These are phyloP conservation scores for Pelagophyceae sp. DNA, from an alignment of 352 stramenopile genomes.

Conservation along the genomic window DNA sequence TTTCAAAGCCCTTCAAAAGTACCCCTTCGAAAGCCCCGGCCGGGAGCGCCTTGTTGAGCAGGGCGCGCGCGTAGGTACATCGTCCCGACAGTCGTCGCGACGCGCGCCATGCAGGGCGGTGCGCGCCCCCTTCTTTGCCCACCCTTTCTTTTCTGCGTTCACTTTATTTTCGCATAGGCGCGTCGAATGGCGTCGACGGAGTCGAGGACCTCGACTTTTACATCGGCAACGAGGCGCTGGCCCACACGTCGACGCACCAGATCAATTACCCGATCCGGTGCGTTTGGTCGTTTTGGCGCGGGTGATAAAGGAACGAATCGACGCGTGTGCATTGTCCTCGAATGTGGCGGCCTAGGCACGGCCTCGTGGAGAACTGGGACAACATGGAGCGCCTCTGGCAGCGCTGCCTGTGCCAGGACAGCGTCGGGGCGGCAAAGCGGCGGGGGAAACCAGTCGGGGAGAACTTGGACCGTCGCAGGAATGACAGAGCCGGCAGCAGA, in stretches of 20 bases:
- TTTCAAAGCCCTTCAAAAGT: background rate
- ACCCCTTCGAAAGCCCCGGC: too few species aligned
- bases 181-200: slow-evolving; percentile 12
- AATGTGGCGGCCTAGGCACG: slow-evolving; percentile 48
- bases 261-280: slow-evolving; percentile 69
- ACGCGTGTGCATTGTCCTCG: too few species aligned
- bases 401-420: too few species aligned
- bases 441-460: too few species aligned
- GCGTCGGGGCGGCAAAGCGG: too few species aligned
- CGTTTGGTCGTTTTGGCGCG: slow-evolving; percentile 49
- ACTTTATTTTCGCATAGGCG: too few species aligned
- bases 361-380: slow-evolving; percentile 85
- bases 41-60: background rate
- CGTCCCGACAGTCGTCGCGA: slow-evolving; percentile 82
- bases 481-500: too few species aligned
- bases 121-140: slow-evolving; percentile 45
- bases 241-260: slow-evolving; percentile 75
- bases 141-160: too few species aligned
- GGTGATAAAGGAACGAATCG: slow-evolving; percentile 49
- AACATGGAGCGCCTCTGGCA: slow-evolving; percentile 90
- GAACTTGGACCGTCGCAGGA: too few species aligned
- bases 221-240: slow-evolving; percentile 81
- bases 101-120: slow-evolving; percentile 36
- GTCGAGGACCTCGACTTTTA: slow-evolving; percentile 80
- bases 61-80: slow-evolving; percentile 55